Evolutionary conservation across 108 stramenopile genomes (phyloP).

Genomic region (Pinguiococcus pyrenoidosus): DNA sequence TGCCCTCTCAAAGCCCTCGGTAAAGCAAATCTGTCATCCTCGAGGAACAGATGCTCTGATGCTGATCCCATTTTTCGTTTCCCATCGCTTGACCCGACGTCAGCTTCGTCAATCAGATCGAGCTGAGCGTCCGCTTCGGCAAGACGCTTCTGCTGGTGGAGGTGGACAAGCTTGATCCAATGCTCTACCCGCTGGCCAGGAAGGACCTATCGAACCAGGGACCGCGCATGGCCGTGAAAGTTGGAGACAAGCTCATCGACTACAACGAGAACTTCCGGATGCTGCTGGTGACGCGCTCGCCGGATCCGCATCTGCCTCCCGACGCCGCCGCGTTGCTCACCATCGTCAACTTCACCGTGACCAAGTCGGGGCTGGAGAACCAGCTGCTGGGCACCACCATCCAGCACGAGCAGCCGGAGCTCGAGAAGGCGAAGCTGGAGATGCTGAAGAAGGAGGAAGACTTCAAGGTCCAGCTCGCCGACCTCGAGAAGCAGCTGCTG

Average conservation of each 20-base stretch:
- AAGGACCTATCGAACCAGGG: constrained; percentile 36
- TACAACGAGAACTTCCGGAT: constrained; percentile 43
- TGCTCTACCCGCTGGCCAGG: constrained; percentile 40
- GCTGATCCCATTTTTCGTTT: no score
- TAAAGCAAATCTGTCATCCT: no score
- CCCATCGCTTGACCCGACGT: constrained; percentile 1
- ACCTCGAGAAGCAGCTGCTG: constrained; percentile 38
- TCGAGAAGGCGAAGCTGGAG: constrained; percentile 39
- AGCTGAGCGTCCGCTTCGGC: constrained; percentile 47
- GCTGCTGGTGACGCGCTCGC: constrained; percentile 38
- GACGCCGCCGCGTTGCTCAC: constrained; percentile 34
- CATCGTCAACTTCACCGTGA: constrained; percentile 51
- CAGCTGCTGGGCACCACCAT: constrained; percentile 45
- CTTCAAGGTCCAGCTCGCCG: constrained; percentile 50
- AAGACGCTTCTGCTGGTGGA: constrained; percentile 47
- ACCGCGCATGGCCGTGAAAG: constrained; percentile 30
- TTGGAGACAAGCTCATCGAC: constrained; percentile 40
- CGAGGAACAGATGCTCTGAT: no score
- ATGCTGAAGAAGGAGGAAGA: constrained; percentile 47
- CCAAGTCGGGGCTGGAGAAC: constrained; percentile 41
- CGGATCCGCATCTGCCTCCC: constrained; percentile 35
- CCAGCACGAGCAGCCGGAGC: constrained; percentile 46
- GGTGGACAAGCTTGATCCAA: constrained; percentile 28
- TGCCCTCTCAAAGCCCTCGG: constrained; percentile 13
- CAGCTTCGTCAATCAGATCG: constrained; percentile 27